These are phyloP conservation scores for Aurinia saxatilis DNA, from an alignment of 345 rosid species.

Conservation along the genomic window DNA sequence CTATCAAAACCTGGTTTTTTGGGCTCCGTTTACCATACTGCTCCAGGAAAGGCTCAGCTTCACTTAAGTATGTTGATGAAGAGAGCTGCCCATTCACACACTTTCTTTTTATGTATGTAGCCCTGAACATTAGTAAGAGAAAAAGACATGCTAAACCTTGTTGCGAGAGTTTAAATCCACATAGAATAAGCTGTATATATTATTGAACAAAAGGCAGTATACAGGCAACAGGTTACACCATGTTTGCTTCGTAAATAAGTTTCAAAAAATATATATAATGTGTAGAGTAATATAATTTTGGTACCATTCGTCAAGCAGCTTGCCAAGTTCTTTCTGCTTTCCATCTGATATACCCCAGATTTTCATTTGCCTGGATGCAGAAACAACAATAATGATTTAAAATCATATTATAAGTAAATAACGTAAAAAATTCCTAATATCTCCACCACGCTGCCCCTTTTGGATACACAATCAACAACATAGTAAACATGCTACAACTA, in stretches of 20 bases:
- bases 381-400: neutral
- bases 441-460: neutral
- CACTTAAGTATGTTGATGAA: slow-evolving; percentile 68
- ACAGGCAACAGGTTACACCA: neutral
- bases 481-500: slow-evolving; percentile 2
- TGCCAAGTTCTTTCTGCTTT: slow-evolving; percentile 77
- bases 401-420: neutral
- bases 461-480: neutral
- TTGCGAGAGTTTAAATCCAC: neutral
- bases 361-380: slow-evolving; percentile 70
- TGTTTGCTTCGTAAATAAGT: neutral
- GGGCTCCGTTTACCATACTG: slow-evolving; percentile 68
- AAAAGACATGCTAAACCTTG: neutral
- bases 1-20: slow-evolving; percentile 68
- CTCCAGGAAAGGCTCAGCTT: slow-evolving; percentile 95
- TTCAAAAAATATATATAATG: neutral
- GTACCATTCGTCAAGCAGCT: slow-evolving; percentile 98
- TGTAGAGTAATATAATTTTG: slow-evolving; percentile 14
- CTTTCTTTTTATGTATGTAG: slow-evolving; percentile 59
- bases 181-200: too few species aligned
- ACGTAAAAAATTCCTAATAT: neutral
- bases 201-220: neutral
- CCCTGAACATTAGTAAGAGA: slow-evolving; percentile 42
- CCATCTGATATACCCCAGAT: slow-evolving; percentile 78
- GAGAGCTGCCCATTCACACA: slow-evolving; percentile 62